A percentile compares a stretch with the other conserved stretches of the same genome.
These are phyloP conservation scores for Linum lewisii DNA, from an alignment of 345 rosid species.

Conservation along the genomic window DNA sequence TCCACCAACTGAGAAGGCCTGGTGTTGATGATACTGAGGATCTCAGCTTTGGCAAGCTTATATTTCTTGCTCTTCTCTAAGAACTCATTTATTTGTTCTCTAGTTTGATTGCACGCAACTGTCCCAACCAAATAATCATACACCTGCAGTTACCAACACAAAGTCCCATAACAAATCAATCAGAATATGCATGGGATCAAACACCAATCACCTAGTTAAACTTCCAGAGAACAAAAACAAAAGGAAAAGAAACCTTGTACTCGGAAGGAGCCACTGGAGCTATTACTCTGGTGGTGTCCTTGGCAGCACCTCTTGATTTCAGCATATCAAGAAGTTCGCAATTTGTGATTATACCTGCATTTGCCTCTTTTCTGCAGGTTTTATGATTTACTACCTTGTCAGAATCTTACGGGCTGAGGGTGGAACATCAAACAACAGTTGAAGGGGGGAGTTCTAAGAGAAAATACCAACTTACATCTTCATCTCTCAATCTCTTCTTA, in stretches of 20 bases:
- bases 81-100: constrained; percentile 41
- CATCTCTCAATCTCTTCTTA: no score
- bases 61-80: constrained; percentile 42
- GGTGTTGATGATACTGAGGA: constrained; percentile 57
- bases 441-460: no score
- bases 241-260: constrained; percentile 38
- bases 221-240: background rate
- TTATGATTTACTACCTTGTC: no score
- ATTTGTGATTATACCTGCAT: constrained; percentile 67
- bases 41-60: constrained; percentile 69
- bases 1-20: constrained; percentile 49
- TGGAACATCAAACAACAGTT: no score
- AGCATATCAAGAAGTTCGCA: constrained; percentile 61
- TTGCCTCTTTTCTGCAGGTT: constrained; percentile 48
- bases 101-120: constrained; percentile 48
- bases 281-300: constrained; percentile 50
- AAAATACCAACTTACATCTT: no score
- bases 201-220: background rate
- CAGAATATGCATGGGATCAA: background rate
- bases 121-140: constrained; percentile 57
- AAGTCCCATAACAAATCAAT: background rate
- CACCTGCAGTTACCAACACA: constrained; percentile 31
- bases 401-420: no score
- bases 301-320: constrained; percentile 69
- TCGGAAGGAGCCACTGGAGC: constrained; percentile 57